Conservation (phyloP, 768 basidiomycete genomes). For the Serendipita sp. region DNA sequence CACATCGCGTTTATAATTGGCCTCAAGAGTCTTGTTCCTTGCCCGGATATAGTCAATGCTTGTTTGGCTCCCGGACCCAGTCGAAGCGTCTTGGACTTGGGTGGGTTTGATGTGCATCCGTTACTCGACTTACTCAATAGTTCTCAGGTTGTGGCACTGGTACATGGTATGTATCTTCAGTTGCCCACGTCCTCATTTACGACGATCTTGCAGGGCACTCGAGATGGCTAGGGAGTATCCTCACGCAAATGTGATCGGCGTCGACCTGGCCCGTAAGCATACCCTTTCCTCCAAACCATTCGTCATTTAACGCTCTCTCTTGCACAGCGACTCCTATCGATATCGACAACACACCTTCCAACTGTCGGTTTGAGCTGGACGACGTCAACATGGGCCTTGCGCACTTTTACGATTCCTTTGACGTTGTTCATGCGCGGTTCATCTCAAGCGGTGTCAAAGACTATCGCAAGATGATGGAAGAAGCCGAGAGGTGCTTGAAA, state of each 20-base stretch:
- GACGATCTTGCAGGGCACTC: not conserved
- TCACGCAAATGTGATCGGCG: not conserved
- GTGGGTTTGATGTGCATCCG: not conserved
- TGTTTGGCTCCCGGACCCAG: not conserved
- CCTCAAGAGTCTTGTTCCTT: not conserved
- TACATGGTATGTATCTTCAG: not conserved
- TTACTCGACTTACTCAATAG: not conserved
- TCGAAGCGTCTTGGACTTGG: not conserved
- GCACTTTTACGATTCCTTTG: conserved; percentile 4
- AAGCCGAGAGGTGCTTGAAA: not conserved
- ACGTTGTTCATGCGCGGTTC: conserved; percentile 6
- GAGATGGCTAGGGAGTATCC: not conserved
- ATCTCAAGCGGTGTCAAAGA: not conserved
- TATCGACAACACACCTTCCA: not conserved
- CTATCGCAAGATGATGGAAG: not conserved
- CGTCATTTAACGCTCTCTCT: not conserved
- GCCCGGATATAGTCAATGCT: not conserved
- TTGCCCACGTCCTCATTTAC: not conserved
- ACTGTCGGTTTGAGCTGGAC: not conserved
- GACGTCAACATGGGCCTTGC: conserved; percentile 5
- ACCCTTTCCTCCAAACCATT: no score
- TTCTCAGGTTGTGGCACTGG: not conserved
- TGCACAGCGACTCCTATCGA: conserved; percentile 32
- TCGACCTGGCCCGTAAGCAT: not conserved
- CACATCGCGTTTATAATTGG: not conserved